Percentiles rank a stretch among this genome's conserved stretches.
phyloP scores from a whole-genome alignment of 441 rosid genomes.

The Aquilaria agallochum region DNA sequence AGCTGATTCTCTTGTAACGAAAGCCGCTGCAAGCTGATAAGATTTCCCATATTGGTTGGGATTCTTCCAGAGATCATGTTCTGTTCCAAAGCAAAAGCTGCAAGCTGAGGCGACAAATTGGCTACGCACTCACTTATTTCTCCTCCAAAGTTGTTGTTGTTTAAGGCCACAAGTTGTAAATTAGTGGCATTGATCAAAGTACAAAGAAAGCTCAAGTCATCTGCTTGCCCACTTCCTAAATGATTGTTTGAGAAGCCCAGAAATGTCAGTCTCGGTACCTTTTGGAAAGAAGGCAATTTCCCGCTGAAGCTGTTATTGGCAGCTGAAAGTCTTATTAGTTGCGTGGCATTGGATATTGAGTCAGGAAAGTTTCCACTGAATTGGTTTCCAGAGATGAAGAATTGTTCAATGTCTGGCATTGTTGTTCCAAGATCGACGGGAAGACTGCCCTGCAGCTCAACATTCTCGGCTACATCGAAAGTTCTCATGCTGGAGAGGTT shows the following conservation, averaged over 20 bases:
- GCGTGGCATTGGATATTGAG: conserved; percentile 34
- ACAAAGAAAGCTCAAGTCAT: conserved; percentile 27
- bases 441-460: conserved; percentile 27
- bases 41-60: conserved; percentile 30
- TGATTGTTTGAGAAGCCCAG: conserved; percentile 23
- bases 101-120: conserved; percentile 34
- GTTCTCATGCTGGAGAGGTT: conserved; percentile 9
- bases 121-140: conserved; percentile 29
- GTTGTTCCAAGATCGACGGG: conserved; percentile 30
- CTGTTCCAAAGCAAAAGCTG: conserved; percentile 19
- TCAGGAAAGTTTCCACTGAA: conserved; percentile 33
- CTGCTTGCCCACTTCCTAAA: conserved; percentile 22
- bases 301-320: conserved; percentile 27
- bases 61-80: conserved; percentile 31
- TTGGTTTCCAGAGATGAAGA: conserved; percentile 25
- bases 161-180: conserved; percentile 24
- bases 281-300: conserved; percentile 19
- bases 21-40: conserved; percentile 17
- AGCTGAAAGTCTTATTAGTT: conserved; percentile 26
- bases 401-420: conserved; percentile 24
- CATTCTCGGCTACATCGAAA: conserved; percentile 28
- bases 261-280: conserved; percentile 13
- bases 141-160: conserved; percentile 23
- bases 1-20: conserved; percentile 28
- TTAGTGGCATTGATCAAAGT: conserved; percentile 25